Evolutionary conservation across 2,329 filamentous ascomycete genomes (phyloP).

Genomic region (Simplicillium aogashimaense): DNA sequence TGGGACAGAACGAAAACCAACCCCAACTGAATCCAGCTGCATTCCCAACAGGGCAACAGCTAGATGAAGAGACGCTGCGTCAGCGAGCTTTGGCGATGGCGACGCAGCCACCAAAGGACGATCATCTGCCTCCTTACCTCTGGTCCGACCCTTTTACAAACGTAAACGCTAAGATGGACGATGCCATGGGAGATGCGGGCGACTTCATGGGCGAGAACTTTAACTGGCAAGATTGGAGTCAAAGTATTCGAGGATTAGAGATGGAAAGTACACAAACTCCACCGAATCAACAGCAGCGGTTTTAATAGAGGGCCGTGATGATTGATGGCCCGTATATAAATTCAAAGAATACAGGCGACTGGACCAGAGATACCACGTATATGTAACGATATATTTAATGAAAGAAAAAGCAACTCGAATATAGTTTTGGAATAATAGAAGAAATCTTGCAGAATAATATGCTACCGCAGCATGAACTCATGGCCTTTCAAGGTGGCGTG

Average conservation of each 20-base stretch:
- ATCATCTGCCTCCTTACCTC: constrained; percentile 28
- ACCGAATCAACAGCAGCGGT: constrained; percentile 2
- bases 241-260: constrained; percentile 28
- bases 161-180: constrained; percentile 17
- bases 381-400: too few species aligned
- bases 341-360: too few species aligned
- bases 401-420: too few species aligned
- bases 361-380: too few species aligned
- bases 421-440: too few species aligned
- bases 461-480: too few species aligned
- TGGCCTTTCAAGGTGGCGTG: too few species aligned
- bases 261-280: constrained; percentile 16
- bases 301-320: neutral
- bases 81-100: constrained; percentile 12
- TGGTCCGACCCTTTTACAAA: constrained; percentile 26
- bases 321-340: neutral
- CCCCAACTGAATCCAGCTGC: constrained; percentile 1
- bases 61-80: constrained; percentile 7
- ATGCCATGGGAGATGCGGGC: constrained; percentile 18
- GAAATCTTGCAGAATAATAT: too few species aligned
- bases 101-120: constrained; percentile 18
- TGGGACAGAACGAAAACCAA: neutral
- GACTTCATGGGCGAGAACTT: constrained; percentile 33
- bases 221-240: constrained; percentile 39
- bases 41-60: constrained; percentile 6